Percentiles rank a stretch among this genome's conserved stretches.
Conservation (phyloP, 768 basidiomycete species). For the Xerocomellus chrysenteron region DNA sequence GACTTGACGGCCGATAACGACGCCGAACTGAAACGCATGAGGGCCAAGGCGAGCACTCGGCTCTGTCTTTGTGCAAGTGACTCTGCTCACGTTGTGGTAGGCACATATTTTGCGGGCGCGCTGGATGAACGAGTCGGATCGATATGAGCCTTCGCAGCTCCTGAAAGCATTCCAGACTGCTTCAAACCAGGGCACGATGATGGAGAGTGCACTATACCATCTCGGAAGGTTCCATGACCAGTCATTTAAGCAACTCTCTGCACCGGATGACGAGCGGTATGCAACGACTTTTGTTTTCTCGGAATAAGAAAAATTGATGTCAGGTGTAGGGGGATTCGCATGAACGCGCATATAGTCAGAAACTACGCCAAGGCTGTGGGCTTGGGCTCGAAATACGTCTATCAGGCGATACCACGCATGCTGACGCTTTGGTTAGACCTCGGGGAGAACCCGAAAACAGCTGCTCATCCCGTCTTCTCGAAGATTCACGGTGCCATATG, state of each 20-base stretch:
- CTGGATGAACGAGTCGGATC: slow-evolving; percentile 90
- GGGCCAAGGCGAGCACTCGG: slow-evolving; percentile 60
- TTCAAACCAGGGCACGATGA: slow-evolving; percentile 51
- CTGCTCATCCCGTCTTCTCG: slow-evolving; percentile 40
- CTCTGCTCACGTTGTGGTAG: slow-evolving; percentile 36
- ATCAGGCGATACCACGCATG: slow-evolving; percentile 91
- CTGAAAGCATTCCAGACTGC: slow-evolving; percentile 56
- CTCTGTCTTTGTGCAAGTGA: not conserved
- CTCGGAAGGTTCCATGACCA: slow-evolving; percentile 88
- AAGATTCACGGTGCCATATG: slow-evolving; percentile 60
- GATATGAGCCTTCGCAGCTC: slow-evolving; percentile 68
- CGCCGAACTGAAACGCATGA: slow-evolving; percentile 49
- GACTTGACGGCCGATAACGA: slow-evolving; percentile 57
- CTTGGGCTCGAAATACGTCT: slow-evolving; percentile 91
- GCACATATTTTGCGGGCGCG: slow-evolving; percentile 79
- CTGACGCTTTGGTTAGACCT: slow-evolving; percentile 94
- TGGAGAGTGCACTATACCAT: slow-evolving; percentile 84
- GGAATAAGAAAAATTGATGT: not conserved
- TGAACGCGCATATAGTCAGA: slow-evolving; percentile 66
- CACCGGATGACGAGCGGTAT: slow-evolving; percentile 55
- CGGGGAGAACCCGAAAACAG: slow-evolving; percentile 51
- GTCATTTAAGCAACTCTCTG: slow-evolving; percentile 56
- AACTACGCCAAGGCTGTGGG: slow-evolving; percentile 69
- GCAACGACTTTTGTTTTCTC: not conserved
- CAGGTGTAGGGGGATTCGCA: slow-evolving; percentile 50